Evolutionary conservation across 2,329 filamentous ascomycete genomes (phyloP).

Genomic region (Fusarium sp.): DNA sequence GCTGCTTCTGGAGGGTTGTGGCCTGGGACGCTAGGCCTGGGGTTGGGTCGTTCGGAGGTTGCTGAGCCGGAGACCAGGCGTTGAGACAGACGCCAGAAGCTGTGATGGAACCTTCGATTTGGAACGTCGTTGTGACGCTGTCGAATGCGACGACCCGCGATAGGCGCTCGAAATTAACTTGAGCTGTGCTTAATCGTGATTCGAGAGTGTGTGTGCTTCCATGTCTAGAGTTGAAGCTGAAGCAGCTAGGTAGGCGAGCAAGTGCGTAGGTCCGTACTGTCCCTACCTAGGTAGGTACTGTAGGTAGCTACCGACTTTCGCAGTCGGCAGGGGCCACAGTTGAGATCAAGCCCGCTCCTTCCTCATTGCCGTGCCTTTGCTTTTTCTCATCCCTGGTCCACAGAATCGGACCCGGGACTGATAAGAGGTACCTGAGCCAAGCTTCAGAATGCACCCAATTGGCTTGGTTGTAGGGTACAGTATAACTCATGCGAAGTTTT

Average conservation of each 20-base stretch:
- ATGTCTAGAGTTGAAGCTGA: neutral
- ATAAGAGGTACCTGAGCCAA: conserved; percentile 2
- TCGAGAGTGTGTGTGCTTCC: neutral
- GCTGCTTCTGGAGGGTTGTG: conserved; percentile 24
- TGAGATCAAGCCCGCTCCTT: conserved; percentile 19
- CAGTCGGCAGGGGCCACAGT: neutral
- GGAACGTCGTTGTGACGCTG: conserved; percentile 3
- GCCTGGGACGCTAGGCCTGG: conserved; percentile 28
- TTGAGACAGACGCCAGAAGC: conserved; percentile 28
- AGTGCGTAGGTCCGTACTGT: neutral
- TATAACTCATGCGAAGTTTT: neutral
- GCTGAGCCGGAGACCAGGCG: conserved; percentile 11
- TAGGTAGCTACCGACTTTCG: neutral
- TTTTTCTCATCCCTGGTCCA: neutral
- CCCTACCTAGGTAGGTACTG: neutral
- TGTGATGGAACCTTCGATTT: conserved; percentile 35
- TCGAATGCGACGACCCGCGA: conserved; percentile 3
- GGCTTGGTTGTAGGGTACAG: neutral
- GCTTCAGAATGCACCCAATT: neutral
- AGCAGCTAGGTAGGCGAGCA: neutral
- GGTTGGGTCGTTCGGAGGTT: conserved; percentile 17
- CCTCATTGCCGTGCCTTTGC: conserved; percentile 4
- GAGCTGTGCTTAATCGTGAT: conserved; percentile 3
- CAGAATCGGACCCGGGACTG: neutral
- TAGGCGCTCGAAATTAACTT: neutral